Base-by-base conservation (phyloP, 768 basidiomycete genomes). In the Xerocomus potaroensis region DNA sequence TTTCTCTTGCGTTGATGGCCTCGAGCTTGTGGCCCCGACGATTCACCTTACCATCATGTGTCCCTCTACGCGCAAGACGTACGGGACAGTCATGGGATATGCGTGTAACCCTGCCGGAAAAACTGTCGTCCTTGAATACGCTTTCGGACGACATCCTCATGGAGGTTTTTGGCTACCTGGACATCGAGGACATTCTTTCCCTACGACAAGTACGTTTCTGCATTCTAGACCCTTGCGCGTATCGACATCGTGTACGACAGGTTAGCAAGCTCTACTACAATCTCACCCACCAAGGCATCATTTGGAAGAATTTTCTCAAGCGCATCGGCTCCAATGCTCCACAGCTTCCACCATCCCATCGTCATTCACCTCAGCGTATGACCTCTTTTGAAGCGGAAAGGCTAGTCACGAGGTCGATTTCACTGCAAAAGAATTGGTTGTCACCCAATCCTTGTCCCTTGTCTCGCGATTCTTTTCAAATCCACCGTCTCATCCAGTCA, bases 261-360 rank as follows among this genome's bases (percentile, higher is more conserved):
- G 77, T 80, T 24, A 78, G 73, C 68, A 80, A 73, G 54, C 58
- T 73, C 4, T 80, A 80, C 54, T 84, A 77, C 55, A 62, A 79
- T 24, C 70, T 87, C 48, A 84, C 83, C 0, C 81, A 85, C 47
- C 78, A 85, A 52, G 76, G 83, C 15, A 65, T 78, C 37, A 79
- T 86, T 32, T 87, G 85, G 85, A 83, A 81, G 60, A 76, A 76
- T 15, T 78, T 83, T 49, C 66, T 87, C 48, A 61, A 67, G 32
- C 61, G 66, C n/a, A 69, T 83, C 51, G 70, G 70, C 21, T 68
- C 81, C n/a, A 80, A 78, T 8, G 64, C 82, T 15, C 77, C 83
- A 5, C 80, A 80, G 4, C 64, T 83, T 5, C 80, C 82, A 2
- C 83, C 83, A 0, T 80, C 79, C 0, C 69, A 72, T 50, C 71